Percentiles rank a stretch among this genome's conserved stretches.
Conservation (phyloP, 2,329 filamentous ascomycete genomes). For the Aureobasidium sp. region DNA sequence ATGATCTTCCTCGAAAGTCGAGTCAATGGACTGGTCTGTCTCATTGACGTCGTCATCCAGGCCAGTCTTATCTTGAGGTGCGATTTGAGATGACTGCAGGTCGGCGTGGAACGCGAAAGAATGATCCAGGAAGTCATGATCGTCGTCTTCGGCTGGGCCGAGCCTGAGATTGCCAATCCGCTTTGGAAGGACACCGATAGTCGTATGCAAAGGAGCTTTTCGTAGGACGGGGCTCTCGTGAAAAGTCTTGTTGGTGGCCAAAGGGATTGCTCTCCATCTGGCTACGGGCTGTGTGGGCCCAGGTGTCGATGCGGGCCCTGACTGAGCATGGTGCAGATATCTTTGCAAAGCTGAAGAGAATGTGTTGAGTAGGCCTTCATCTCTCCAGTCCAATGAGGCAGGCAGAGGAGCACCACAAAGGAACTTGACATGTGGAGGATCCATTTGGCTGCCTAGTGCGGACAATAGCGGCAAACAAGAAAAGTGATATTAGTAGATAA, state of each 20-base stretch:
- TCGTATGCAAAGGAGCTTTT: background rate
- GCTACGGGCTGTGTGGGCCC: slow-evolving; percentile 20
- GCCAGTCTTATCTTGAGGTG: slow-evolving; percentile 18
- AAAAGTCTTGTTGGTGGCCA: slow-evolving; percentile 4
- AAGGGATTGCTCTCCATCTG: slow-evolving; percentile 24
- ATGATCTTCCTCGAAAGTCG: slow-evolving; percentile 25
- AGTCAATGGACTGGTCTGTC: slow-evolving; percentile 30
- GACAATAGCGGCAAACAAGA: background rate
- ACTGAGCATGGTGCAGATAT: slow-evolving; percentile 30
- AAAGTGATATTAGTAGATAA: background rate
- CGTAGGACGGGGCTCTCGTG: slow-evolving; percentile 10
- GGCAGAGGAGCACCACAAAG: slow-evolving; percentile 56
- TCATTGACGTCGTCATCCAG: slow-evolving; percentile 17
- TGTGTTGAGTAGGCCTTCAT: slow-evolving; percentile 42
- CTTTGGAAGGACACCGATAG: background rate
- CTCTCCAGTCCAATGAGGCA: slow-evolving; percentile 49
- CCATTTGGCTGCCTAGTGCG: background rate
- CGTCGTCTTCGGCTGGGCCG: slow-evolving; percentile 22
- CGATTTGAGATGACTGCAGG: slow-evolving; percentile 55
- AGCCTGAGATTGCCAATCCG: background rate
- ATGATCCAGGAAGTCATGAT: slow-evolving; percentile 66
- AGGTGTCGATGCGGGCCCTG: slow-evolving; percentile 11
- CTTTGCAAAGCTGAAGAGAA: slow-evolving; percentile 38
- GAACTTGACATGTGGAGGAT: slow-evolving; percentile 34
- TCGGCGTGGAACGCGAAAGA: slow-evolving; percentile 66